A percentile compares a stretch with the other conserved stretches of the same genome.
These are phyloP conservation scores for Jackrogersella multiformis DNA, from an alignment of 495 filamentous ascomycete species.

Conservation along the genomic window DNA sequence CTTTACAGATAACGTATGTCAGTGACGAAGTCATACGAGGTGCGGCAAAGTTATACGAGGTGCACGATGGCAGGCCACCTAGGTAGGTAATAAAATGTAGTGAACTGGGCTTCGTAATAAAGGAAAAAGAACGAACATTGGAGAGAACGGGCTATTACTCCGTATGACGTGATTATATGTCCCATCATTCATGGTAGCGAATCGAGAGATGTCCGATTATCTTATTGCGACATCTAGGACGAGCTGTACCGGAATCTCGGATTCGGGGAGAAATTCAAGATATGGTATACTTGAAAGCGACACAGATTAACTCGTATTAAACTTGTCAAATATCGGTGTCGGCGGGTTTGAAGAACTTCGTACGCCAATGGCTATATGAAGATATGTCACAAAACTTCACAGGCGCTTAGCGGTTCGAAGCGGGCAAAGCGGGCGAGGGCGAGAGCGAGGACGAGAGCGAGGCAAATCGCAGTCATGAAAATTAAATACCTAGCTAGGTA, in stretches of 20 bases:
- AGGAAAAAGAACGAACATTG: constrained; percentile 32
- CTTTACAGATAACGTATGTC: constrained; percentile 38
- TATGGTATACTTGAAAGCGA: neutral
- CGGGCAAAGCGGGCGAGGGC: too few relatives aligned
- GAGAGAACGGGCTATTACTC: constrained; percentile 39
- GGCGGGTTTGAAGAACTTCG: neutral
- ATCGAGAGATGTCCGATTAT: constrained; percentile 5
- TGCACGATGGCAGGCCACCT: too few relatives aligned
- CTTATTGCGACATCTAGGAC: constrained; percentile 33
- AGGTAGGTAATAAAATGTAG: neutral
- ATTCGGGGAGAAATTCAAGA: neutral
- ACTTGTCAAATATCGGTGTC: neutral
- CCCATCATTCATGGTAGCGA: constrained; percentile 44
- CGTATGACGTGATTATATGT: constrained; percentile 44
- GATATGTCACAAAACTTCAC: constrained; percentile 8
- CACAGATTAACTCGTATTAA: neutral
- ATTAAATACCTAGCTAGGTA: too few relatives aligned
- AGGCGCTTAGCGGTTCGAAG: constrained; percentile 17
- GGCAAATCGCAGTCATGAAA: constrained; percentile 25
- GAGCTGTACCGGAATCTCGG: neutral
- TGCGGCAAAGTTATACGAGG: too few relatives aligned
- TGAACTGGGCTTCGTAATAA: neutral
- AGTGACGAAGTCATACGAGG: constrained; percentile 13
- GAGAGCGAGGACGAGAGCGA: too few relatives aligned
- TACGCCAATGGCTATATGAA: neutral